These are phyloP conservation scores for Bonnemaisonia californica DNA, from an alignment of 31 red algal species.

Conservation along the genomic window DNA sequence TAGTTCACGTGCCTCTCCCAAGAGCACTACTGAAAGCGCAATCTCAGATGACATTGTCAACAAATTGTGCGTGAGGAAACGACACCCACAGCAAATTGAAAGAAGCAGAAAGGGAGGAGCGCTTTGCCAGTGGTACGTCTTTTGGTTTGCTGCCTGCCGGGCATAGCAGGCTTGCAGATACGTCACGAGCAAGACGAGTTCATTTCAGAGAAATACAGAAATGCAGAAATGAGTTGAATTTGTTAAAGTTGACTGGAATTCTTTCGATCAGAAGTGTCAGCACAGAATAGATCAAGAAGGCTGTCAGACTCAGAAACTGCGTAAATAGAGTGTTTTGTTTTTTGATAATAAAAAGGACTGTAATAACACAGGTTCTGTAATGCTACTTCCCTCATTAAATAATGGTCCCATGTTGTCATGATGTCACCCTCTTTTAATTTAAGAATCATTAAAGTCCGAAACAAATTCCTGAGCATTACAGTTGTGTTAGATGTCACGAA, in stretches of 20 bases:
- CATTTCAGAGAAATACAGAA: background rate
- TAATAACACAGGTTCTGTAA: too few species aligned
- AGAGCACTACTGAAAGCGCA: slow-evolving; percentile 52
- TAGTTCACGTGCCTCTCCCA: slow-evolving; percentile 69
- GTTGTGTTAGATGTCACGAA: too few species aligned
- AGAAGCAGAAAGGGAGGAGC: too few species aligned
- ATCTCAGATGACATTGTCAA: slow-evolving; percentile 5
- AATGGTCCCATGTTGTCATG: too few species aligned
- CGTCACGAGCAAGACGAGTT: background rate
- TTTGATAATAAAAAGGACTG: background rate
- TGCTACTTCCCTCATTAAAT: too few species aligned
- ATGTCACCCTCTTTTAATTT: too few species aligned
- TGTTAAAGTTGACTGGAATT: background rate
- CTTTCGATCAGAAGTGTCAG: background rate
- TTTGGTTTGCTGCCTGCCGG: background rate
- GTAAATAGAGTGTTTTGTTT: background rate
- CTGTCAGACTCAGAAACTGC: too few species aligned
- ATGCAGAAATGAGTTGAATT: background rate
- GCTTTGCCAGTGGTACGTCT: background rate
- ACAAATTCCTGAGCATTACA: too few species aligned
- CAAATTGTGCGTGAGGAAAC: background rate
- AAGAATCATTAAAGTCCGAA: too few species aligned
- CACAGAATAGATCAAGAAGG: background rate
- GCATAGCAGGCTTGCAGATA: background rate
- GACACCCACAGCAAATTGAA: too few species aligned